Evolutionary conservation across 1,139 yeast genomes (phyloP), one percentile per base, ranked within the genome.

Genomic region (Scheffersomyces cryptocercus): DNA sequence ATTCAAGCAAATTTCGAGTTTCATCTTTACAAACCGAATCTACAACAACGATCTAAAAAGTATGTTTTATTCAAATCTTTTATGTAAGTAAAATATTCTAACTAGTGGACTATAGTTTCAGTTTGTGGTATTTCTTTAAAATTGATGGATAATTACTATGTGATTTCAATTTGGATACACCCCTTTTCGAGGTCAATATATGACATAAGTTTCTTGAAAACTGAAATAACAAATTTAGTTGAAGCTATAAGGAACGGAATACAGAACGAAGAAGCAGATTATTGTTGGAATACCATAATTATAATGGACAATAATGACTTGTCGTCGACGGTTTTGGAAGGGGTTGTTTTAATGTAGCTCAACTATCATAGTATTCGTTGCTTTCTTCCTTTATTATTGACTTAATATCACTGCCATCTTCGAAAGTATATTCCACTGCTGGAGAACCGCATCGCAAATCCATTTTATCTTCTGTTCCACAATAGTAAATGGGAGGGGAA

Each of bases 131-230:
- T 61, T 3, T 47, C 53, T 6, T 49, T 56, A 8, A 58, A 55
- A 30, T 43, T 39, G 12, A 52, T 48, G 32, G 20, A 44, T 1
- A 35, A 47, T 2, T 63, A 62, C 39, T 48, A 61, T 7, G 49
- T 62, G 3, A 39, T 61, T 4, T 52, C 64, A 1, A 24, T 62
- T 11, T 63, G 67, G 65, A 29, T 62, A 9, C 49, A 52, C 36
- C 57, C 60, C 8, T 26, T 36, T 5, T 16, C 30, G 14, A 35
- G 24, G 24, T 24, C 11, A 11, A 11, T 10, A 12, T 10, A 15
- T 11, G 16, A 35, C 10, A 10, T 11, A 35, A 11, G 28, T 16
- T 12, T 26, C n/a, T 13, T 24, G 16, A 14, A 26, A 5, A 24
- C 28, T 1, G 36, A 36, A 11, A 36, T 29, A 11, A 34, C 46